Evolutionary conservation across 257 asterid genomes (phyloP).

Genomic region (Forsythia viridissima): DNA sequence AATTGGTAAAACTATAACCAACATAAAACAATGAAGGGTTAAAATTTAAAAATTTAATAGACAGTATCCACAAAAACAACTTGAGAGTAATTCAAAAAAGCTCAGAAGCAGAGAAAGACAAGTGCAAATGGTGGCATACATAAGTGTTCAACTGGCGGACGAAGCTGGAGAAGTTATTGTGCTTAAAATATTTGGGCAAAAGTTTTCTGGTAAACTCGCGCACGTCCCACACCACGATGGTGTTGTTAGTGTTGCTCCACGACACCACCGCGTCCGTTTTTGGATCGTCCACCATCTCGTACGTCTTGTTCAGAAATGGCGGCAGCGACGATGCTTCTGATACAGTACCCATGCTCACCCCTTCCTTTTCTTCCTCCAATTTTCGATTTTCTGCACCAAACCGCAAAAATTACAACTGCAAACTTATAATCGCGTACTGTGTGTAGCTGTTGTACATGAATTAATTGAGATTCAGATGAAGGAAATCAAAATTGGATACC

Average conservation of each 20-base stretch:
- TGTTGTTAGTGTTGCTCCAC: conserved; percentile 22
- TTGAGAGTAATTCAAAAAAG: not conserved
- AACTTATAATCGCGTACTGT: not conserved
- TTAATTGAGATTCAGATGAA: not conserved
- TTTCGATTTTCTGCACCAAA: not conserved
- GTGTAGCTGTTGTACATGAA: not conserved
- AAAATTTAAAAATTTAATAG: too few species aligned
- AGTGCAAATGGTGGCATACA: conserved; percentile 21
- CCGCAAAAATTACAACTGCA: not conserved
- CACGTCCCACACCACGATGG: conserved; percentile 23
- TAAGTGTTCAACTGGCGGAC: conserved; percentile 37
- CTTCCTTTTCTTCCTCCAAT: not conserved
- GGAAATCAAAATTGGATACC: not conserved
- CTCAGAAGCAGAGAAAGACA: not conserved
- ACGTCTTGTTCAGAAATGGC: conserved; percentile 23
- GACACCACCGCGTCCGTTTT: conserved; percentile 15
- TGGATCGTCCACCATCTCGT: conserved; percentile 27
- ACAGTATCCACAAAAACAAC: not conserved
- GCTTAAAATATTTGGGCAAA: conserved; percentile 26
- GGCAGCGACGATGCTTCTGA: conserved; percentile 2
- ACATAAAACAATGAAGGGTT: too few species aligned
- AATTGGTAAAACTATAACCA: not conserved
- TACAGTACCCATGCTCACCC: not conserved
- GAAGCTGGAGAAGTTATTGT: conserved; percentile 28
- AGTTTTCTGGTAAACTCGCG: conserved; percentile 17